Conservation (phyloP, 2,329 filamentous ascomycete species). For the Aplosporella prunicola region DNA sequence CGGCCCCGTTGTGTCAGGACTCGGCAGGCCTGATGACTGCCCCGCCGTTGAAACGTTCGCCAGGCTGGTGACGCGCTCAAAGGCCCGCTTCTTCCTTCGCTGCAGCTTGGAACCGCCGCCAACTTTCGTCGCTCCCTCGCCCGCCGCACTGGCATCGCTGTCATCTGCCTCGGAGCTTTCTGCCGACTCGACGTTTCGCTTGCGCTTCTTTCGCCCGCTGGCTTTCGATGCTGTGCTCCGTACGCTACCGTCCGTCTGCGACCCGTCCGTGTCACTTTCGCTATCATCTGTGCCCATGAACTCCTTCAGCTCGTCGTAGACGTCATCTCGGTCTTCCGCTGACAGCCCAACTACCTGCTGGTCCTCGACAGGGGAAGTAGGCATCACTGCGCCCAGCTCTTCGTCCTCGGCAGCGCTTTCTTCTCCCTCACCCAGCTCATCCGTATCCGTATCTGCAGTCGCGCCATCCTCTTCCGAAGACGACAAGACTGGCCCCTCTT, state of each 20-base stretch:
- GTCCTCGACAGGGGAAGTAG: constrained; percentile 4
- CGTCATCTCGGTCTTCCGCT: constrained; percentile 23
- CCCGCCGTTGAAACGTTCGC: constrained; percentile 33
- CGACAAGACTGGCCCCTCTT: constrained; percentile 29
- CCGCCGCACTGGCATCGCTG: constrained; percentile 26
- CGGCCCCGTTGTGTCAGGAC: constrained; percentile 29
- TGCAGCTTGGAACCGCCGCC: constrained; percentile 32
- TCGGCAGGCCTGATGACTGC: constrained; percentile 31
- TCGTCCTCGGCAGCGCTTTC: constrained; percentile 26
- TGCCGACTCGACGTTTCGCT: constrained; percentile 22
- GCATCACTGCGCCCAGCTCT: constrained; percentile 14
- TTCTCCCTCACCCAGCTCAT: constrained; percentile 13
- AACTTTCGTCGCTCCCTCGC: constrained; percentile 15
- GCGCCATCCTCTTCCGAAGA: constrained; percentile 36
- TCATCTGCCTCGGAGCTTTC: constrained; percentile 31
- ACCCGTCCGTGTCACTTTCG: constrained; percentile 31
- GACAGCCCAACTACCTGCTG: constrained; percentile 25
- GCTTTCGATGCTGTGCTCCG: constrained; percentile 24
- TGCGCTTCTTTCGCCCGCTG: constrained; percentile 26
- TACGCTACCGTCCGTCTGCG: constrained; percentile 28
- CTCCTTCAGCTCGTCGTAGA: constrained; percentile 62
- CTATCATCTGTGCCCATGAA: constrained; percentile 51
- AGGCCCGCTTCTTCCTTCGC: constrained; percentile 38
- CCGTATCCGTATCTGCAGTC: constrained; percentile 20
- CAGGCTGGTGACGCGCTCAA: constrained; percentile 38